A percentile compares a stretch with the other conserved stretches of the same genome.
Conservation (phyloP, 1,139 yeast species). For the Candida albicans region DNA sequence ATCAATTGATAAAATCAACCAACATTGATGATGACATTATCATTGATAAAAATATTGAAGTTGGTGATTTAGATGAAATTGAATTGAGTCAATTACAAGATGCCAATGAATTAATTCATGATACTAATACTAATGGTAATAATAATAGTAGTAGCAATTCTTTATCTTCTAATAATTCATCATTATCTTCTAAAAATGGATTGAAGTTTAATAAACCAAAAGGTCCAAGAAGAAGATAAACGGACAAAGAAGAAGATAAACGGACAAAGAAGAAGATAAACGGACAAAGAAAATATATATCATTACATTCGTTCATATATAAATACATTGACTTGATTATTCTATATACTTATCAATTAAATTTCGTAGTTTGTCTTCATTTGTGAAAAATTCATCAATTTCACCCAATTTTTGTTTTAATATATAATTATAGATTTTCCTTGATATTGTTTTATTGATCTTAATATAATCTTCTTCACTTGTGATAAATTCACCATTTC, state of each 20-base stretch:
- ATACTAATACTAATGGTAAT: no score
- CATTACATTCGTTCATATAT: no score
- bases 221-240: constrained; percentile 53
- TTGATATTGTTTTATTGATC: constrained; percentile 40
- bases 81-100: constrained; percentile 41
- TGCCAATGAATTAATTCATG: constrained; percentile 15
- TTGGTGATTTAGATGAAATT: constrained; percentile 68
- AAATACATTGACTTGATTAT: constrained; percentile 2
- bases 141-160: no score
- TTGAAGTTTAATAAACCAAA: constrained; percentile 52
- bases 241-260: background rate
- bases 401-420: constrained; percentile 2
- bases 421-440: constrained; percentile 44
- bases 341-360: constrained; percentile 26
- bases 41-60: constrained; percentile 52
- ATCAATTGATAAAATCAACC: no score
- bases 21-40: constrained; percentile 10
- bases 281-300: no score
- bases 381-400: constrained; percentile 16
- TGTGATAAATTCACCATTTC: constrained; percentile 22
- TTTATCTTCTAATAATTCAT: no score
- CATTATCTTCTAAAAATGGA: constrained; percentile 8
- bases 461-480: constrained; percentile 35
- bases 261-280: background rate
- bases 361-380: constrained; percentile 19